phyloP scores from a whole-genome alignment of 148 eudicot genomes.

The Arctostaphylos glauca region DNA sequence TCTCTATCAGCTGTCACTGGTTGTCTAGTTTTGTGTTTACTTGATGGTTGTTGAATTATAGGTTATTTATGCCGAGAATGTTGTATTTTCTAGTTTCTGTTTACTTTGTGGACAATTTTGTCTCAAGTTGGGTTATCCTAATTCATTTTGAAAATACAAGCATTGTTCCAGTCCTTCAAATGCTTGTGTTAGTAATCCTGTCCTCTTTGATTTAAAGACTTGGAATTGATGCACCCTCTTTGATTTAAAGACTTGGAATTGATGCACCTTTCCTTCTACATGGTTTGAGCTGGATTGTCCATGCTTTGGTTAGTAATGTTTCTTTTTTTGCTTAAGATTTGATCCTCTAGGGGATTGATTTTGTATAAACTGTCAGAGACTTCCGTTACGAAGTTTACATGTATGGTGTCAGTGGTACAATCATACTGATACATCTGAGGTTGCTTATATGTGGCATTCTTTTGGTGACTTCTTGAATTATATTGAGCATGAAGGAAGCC shows the following conservation, averaged over 20 bases:
- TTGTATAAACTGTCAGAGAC: not conserved
- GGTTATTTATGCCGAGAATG: not conserved
- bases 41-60: not conserved
- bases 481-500: slow-evolving; percentile 10
- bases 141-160: no score
- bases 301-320: no score
- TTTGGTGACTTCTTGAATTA: not conserved
- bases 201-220: not conserved
- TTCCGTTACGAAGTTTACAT: not conserved
- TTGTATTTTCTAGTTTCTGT: not conserved
- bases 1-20: not conserved
- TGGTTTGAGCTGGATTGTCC: not conserved
- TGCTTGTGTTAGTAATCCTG: no score
- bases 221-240: not conserved
- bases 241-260: not conserved
- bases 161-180: no score
- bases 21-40: not conserved
- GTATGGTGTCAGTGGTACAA: not conserved
- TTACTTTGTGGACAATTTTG: not conserved
- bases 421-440: not conserved
- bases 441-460: not conserved
- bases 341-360: not conserved
- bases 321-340: no score
- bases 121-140: not conserved
- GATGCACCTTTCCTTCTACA: not conserved